Base-by-base conservation (phyloP, 441 rosid genomes). In the Aquilaria agallochum region DNA sequence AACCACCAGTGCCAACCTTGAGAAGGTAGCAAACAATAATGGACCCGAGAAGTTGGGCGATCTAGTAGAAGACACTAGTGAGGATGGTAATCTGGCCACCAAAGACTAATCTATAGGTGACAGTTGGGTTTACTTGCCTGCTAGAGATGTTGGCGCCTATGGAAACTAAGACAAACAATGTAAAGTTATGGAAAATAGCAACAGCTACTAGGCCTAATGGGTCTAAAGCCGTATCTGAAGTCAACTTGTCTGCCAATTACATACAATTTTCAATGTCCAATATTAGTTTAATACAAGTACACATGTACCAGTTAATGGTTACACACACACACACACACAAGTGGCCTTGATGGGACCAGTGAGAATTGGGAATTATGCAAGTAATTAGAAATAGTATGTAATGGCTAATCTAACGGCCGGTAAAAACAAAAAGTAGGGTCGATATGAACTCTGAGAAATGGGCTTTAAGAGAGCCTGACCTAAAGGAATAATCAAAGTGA, bases 51-150 rank as follows among this genome's bases (percentile, higher is more conserved):
- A 90, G 94, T 76, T 93, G 98, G 63, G 98, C 94, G 44, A 93
- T 70, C 94, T 94, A 88, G 77, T 92, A 92, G 78, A 92, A 85
- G 70, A 90, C 71, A 69, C 94, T 90, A 9, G 96, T 88, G 68
- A 93, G 88, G 73, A 93, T 49, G 67, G 97, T 88, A 80, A 93
- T 88, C 45, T 90, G 92, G 56, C 98, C 98, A 56, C 97, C 95
- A 9, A 93, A 81, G 67, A 97, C 97, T 75, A 93, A 75, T 5
- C 98, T 97, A 36, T 88, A 83, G 56, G 98, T 92, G 68, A 92
- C 97, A 12, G 97, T 96, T 4, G 98, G 98, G 80, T 93, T 90
- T 31, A 93, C 97, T 62, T 93, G 98, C 27, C 98, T 97, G 40
- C 97, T 97, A 10, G 97, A 90, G 78, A 90, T 90, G 79, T 93